Percentiles rank a stretch among this genome's conserved stretches.
phyloP scores from a whole-genome alignment of 2,329 filamentous ascomycete genomes.

The Aspergillus novofumigatus region DNA sequence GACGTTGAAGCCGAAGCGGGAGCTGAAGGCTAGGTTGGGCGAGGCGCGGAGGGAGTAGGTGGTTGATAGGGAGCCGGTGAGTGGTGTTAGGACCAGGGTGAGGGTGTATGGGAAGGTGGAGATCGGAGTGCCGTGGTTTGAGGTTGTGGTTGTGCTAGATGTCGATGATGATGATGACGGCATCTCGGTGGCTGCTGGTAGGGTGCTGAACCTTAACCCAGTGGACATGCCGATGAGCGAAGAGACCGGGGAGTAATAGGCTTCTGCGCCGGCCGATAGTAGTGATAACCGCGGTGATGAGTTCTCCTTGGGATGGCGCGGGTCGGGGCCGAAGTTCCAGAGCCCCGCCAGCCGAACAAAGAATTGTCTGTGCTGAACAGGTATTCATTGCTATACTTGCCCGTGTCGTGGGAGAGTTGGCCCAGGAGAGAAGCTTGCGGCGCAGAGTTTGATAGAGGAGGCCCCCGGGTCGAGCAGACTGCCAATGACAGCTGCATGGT shows the following conservation, averaged over 20 bases:
- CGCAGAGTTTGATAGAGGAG: slow-evolving; percentile 39
- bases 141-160: slow-evolving; percentile 18
- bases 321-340: slow-evolving; percentile 86
- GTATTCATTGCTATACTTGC: slow-evolving; percentile 83
- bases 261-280: slow-evolving; percentile 84
- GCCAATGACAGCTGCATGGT: slow-evolving; percentile 76
- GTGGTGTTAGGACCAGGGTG: slow-evolving; percentile 84
- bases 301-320: slow-evolving; percentile 20
- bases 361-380: slow-evolving; percentile 90
- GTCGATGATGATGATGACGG: slow-evolving; percentile 18
- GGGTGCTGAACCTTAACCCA: slow-evolving; percentile 81
- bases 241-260: slow-evolving; percentile 93
- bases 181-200: slow-evolving; percentile 53
- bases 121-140: slow-evolving; percentile 32
- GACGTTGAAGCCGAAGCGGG: slow-evolving; percentile 92
- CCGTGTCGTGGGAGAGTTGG: slow-evolving; percentile 64
- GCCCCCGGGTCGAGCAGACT: slow-evolving; percentile 38
- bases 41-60: slow-evolving; percentile 90
- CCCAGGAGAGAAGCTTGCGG: slow-evolving; percentile 45
- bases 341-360: slow-evolving; percentile 77
- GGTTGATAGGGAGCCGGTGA: slow-evolving; percentile 89
- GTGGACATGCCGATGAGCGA: slow-evolving; percentile 90
- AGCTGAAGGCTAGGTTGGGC: slow-evolving; percentile 76
- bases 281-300: slow-evolving; percentile 65
- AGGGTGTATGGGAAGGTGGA: slow-evolving; percentile 88